Evolutionary conservation across 768 basidiomycete genomes (phyloP).

Genomic region (Mycena venus): DNA sequence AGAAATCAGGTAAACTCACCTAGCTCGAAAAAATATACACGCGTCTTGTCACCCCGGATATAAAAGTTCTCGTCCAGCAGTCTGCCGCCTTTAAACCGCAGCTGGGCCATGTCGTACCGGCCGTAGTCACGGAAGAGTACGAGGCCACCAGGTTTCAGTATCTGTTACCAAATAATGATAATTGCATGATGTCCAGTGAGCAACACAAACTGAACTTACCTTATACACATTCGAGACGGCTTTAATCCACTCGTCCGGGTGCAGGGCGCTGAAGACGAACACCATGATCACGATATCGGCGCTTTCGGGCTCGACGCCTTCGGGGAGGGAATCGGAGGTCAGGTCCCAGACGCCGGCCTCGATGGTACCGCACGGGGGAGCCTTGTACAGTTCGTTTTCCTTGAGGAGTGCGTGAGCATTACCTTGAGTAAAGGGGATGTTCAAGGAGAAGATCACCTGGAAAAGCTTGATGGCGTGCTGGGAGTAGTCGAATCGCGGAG

Average conservation of each 20-base stretch:
- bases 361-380: constrained; percentile 79
- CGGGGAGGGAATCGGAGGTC: constrained; percentile 75
- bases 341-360: constrained; percentile 93
- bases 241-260: constrained; percentile 91
- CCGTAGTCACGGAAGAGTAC: constrained; percentile 95
- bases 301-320: constrained; percentile 71
- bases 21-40: constrained; percentile 96
- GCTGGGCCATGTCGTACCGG: constrained; percentile 92
- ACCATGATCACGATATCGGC: constrained; percentile 94
- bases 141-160: constrained; percentile 90
- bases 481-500: constrained; percentile 92
- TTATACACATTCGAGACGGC: constrained; percentile 86
- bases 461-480: constrained; percentile 90
- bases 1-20: constrained; percentile 58
- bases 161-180: constrained; percentile 49
- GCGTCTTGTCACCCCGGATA: constrained; percentile 95
- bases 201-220: constrained; percentile 62
- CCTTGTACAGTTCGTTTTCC: constrained; percentile 79
- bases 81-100: constrained; percentile 90
- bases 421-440: background rate
- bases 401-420: constrained; percentile 43
- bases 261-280: constrained; percentile 93
- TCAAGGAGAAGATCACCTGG: constrained; percentile 63
- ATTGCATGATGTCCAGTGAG: no score
- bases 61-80: constrained; percentile 96